A percentile compares a stretch with the other conserved stretches of the same genome.
These are phyloP conservation scores for Aspergillus neoniger DNA, from an alignment of 2,329 filamentous ascomycete species.

Conservation along the genomic window DNA sequence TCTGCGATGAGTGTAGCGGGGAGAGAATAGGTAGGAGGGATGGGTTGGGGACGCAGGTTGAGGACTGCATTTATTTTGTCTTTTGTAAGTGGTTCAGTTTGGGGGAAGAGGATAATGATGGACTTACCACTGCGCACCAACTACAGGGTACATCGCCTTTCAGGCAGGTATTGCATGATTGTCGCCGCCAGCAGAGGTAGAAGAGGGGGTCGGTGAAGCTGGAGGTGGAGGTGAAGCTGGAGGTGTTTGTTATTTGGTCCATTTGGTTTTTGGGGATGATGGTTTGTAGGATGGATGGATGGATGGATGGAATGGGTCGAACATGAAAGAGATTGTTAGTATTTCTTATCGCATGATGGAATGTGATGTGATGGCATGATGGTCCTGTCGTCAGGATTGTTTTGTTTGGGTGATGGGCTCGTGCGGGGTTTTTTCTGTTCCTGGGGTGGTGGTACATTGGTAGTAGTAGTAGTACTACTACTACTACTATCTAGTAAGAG, in stretches of 20 bases:
- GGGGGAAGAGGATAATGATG: too few relatives aligned
- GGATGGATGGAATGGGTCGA: too few relatives aligned
- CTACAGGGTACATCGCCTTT: conserved; percentile 37
- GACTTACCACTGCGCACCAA: conserved; percentile 42
- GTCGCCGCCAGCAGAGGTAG: conserved; percentile 38
- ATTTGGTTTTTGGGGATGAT: background rate
- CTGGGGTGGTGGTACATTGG: background rate
- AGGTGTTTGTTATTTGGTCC: background rate
- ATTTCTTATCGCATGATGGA: background rate
- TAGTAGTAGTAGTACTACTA: background rate
- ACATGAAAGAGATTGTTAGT: too few relatives aligned
- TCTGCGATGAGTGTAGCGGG: conserved; percentile 35
- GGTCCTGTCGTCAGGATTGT: background rate
- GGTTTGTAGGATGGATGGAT: background rate
- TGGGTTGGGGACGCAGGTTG: conserved; percentile 43
- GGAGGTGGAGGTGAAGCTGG: background rate
- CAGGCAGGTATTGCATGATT: conserved; percentile 39
- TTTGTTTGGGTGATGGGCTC: background rate
- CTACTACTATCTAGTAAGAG: background rate
- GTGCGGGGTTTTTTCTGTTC: background rate
- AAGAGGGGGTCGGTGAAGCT: conserved; percentile 34
- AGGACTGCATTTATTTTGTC: conserved; percentile 28
- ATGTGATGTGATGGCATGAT: background rate
- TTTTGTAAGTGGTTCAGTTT: too few relatives aligned
- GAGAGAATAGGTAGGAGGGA: conserved; percentile 41